Conservation (phyloP, 78 protist genomes). For the Cavenderia fasciculata region DNA sequence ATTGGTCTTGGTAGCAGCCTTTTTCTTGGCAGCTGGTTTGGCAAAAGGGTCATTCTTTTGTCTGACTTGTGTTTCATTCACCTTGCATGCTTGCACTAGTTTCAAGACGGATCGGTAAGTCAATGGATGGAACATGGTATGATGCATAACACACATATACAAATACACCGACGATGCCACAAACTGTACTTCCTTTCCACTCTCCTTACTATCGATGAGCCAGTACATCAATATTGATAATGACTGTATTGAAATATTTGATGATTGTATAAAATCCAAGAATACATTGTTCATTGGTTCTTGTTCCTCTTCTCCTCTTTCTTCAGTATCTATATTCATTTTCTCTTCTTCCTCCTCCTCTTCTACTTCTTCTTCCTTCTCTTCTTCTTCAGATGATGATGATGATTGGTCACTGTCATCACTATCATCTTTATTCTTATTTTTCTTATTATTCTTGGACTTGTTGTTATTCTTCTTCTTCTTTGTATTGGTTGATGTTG, state of each 20-base stretch:
- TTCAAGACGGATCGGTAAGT: constrained; percentile 30
- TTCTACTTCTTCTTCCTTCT: constrained; percentile 10
- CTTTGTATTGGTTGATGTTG: not conserved
- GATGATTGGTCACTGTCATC: too few relatives aligned
- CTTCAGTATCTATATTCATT: not conserved
- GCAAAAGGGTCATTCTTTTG: too few relatives aligned
- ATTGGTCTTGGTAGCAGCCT: not conserved
- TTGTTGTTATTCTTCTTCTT: not conserved
- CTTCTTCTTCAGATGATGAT: constrained; percentile 21
- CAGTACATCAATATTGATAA: constrained; percentile 29
- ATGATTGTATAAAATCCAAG: constrained; percentile 3
- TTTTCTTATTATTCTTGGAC: too few relatives aligned
- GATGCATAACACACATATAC: not conserved
- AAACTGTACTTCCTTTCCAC: not conserved
- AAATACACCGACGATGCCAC: constrained; percentile 46
- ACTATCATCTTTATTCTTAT: too few relatives aligned
- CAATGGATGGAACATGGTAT: constrained; percentile 40
- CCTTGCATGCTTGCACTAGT: not conserved
- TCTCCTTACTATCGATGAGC: not conserved
- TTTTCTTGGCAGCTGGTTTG: too few relatives aligned
- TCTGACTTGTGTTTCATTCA: too few relatives aligned
- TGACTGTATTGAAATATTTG: not conserved
- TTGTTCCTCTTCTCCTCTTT: not conserved
- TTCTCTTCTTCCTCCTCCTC: constrained; percentile 20
- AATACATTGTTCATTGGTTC: not conserved